Conservation (phyloP, 2,329 filamentous ascomycete genomes). For the Mollisiaceae sp. region DNA sequence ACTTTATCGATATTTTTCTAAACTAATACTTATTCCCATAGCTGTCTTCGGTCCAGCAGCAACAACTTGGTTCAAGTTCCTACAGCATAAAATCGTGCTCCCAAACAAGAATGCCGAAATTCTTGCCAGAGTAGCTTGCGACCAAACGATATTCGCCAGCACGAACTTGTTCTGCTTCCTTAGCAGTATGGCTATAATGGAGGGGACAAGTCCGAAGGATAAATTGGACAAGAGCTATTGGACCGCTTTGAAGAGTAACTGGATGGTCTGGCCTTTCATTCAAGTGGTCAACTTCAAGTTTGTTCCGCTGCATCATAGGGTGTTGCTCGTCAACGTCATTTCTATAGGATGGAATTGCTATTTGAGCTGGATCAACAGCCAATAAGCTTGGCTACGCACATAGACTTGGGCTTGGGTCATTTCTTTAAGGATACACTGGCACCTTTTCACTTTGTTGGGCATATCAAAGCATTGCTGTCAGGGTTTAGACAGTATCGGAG, state of each 20-base stretch:
- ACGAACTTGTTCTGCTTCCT: constrained; percentile 69
- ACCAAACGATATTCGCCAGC: constrained; percentile 71
- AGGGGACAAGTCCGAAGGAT: constrained; percentile 62
- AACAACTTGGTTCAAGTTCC: constrained; percentile 72
- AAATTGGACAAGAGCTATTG: constrained; percentile 65
- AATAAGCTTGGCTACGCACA: constrained; percentile 6
- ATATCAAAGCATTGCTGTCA: neutral
- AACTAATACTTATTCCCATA: constrained; percentile 37
- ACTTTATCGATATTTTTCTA: neutral
- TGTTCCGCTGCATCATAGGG: constrained; percentile 69
- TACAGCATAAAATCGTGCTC: constrained; percentile 65
- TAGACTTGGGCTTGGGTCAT: constrained; percentile 2
- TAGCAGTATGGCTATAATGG: constrained; percentile 69
- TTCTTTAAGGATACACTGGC: neutral
- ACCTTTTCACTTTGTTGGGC: neutral
- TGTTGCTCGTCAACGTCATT: constrained; percentile 74
- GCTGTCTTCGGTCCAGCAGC: constrained; percentile 74
- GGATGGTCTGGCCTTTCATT: constrained; percentile 72
- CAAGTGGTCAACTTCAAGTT: constrained; percentile 74
- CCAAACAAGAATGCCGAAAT: constrained; percentile 63
- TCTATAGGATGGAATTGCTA: constrained; percentile 60
- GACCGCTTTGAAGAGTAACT: constrained; percentile 68
- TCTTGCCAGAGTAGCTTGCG: constrained; percentile 64
- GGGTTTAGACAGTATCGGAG: constrained; percentile 14
- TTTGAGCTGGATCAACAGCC: constrained; percentile 41